These are phyloP conservation scores for Hyaloperonospora brassicae DNA, from an alignment of 352 stramenopile species.

Conservation along the genomic window DNA sequence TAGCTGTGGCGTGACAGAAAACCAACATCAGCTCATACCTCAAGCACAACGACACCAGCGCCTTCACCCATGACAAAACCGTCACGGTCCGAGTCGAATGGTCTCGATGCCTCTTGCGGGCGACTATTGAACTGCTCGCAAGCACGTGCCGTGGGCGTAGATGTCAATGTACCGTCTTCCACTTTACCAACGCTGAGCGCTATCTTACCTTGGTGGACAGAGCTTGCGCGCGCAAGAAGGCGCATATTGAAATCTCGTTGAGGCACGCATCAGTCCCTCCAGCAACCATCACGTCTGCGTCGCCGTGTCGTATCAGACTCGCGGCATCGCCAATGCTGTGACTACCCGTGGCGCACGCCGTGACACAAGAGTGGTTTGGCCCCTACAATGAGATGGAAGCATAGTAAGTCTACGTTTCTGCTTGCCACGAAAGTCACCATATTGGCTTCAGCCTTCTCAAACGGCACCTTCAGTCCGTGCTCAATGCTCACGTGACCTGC, in stretches of 20 bases:
- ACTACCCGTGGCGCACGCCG: slow-evolving; percentile 94
- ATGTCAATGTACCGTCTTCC: slow-evolving; percentile 1
- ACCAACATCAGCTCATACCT: slow-evolving; percentile 20
- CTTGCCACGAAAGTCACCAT: background rate
- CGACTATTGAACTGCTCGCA: slow-evolving; percentile 89
- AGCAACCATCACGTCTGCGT: slow-evolving; percentile 93
- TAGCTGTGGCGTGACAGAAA: background rate
- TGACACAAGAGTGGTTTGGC: slow-evolving; percentile 95
- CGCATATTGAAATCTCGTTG: slow-evolving; percentile 89
- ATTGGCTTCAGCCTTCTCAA: background rate
- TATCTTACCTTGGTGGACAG: slow-evolving; percentile 81
- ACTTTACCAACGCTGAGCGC: background rate
- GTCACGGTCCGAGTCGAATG: slow-evolving; percentile 92
- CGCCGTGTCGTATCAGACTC: slow-evolving; percentile 72
- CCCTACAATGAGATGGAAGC: slow-evolving; percentile 40
- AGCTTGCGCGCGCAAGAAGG: slow-evolving; percentile 93
- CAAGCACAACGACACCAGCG: slow-evolving; percentile 56
- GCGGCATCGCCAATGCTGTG: slow-evolving; percentile 96
- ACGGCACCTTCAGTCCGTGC: slow-evolving; percentile 73
- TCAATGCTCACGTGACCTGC: slow-evolving; percentile 88
- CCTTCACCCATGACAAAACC: slow-evolving; percentile 96
- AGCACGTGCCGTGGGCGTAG: background rate
- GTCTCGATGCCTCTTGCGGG: slow-evolving; percentile 83
- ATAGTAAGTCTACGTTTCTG: too few relatives aligned
- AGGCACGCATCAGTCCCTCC: slow-evolving; percentile 93